Base-by-base conservation (phyloP, 2,329 filamentous ascomycete species). In the Cryphonectria radicalis region DNA sequence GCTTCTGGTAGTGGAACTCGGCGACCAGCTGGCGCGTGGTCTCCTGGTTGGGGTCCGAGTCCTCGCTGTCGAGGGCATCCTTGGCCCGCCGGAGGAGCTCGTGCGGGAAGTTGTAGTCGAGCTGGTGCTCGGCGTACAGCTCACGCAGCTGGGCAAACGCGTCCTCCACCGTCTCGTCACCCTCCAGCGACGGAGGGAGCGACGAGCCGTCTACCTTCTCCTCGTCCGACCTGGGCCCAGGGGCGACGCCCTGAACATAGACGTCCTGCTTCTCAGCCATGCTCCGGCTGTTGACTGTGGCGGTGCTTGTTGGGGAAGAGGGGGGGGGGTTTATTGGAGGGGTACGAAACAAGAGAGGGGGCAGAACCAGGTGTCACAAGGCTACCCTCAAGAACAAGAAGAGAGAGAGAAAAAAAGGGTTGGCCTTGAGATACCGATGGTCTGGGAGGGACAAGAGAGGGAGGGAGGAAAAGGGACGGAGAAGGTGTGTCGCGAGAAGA, bases 91-190 rank as follows among this genome's bases (percentile, higher is more conserved):
- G 7, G 37, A 70, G 68, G 28, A 70, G 42, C 37, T 62, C 68
- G 17, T 66, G 63, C 1, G 68, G 68, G 25, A 70, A 70, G 63
- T 70, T 70, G 68, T 50, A 70, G 53, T 70, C 68, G 50, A 70
- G 63, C 55, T 70, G n/a, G 68, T 70, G 68, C 53, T 66, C 68
- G 40, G 53, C 63, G 32, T 70, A 70, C n/a, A 70, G 63, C 53
- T 62, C 68, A 11, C 68, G 68, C 53, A 70, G 68, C 68, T 66
- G 68, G 19, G 40, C 55, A 17, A 70, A 66, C 55, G n/a, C 68
- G 42, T 70, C 68, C n/a, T 59, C 63, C 5, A 60, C 65, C 28
- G 40, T 25, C 28, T 70, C 53, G 40, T 40, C 63, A 28, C 37
- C 63, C 17, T 25, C 53, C 40, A 70, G 63, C 13, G 68, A 70